Evolutionary conservation across 768 basidiomycete species (phyloP).

Genomic region (Nidularia pulvinata): DNA sequence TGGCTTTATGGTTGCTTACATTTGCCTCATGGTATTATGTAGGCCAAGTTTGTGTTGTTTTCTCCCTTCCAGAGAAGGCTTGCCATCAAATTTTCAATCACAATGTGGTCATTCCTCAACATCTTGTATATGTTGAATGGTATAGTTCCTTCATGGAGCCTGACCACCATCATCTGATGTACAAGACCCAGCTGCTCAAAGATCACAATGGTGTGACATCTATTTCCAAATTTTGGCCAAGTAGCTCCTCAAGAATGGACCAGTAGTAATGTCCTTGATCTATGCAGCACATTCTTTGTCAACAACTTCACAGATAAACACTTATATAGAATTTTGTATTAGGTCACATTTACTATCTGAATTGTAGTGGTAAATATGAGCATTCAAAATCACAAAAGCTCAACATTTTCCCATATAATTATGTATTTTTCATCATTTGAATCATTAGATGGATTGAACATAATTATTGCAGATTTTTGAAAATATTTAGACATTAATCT

Average conservation of each 20-base stretch:
- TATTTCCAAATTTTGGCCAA: constrained; percentile 25
- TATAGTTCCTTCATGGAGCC: constrained; percentile 9
- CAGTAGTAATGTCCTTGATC: constrained; percentile 25
- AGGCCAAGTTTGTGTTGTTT: constrained; percentile 8
- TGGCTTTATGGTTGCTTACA: background rate
- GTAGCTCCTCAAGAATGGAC: constrained; percentile 24
- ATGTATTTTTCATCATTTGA: too few species aligned
- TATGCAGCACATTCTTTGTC: constrained; percentile 21
- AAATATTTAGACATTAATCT: too few species aligned
- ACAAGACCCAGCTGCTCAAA: constrained; percentile 11
- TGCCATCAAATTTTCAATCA: background rate
- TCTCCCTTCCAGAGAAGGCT: constrained; percentile 4
- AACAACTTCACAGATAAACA: constrained; percentile 24
- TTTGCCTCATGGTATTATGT: constrained; percentile 1
- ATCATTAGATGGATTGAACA: too few species aligned
- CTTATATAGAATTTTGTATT: constrained; percentile 10
- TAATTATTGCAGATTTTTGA: too few species aligned
- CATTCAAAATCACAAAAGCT: too few species aligned
- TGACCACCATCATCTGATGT: constrained; percentile 17
- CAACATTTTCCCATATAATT: too few species aligned
- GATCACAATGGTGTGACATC: constrained; percentile 16
- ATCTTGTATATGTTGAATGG: constrained; percentile 16
- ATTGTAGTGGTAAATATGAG: too few species aligned
- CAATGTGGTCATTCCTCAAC: background rate
- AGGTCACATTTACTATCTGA: too few species aligned